These are phyloP conservation scores for Lablab purpureus DNA, from an alignment of 306 rosid species.

Conservation along the genomic window DNA sequence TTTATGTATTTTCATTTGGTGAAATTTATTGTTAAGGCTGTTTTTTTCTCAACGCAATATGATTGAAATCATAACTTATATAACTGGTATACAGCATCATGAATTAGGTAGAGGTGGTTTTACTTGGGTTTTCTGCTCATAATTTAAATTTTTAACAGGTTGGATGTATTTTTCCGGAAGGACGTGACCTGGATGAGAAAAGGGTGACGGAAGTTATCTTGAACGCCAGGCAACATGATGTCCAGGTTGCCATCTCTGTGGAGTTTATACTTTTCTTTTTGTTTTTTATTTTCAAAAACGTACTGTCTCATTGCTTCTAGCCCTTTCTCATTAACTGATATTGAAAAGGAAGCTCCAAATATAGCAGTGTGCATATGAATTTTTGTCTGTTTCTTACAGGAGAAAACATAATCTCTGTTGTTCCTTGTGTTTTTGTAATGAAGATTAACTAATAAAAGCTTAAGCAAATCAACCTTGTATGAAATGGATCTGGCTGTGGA, in stretches of 20 bases:
- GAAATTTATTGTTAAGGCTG: neutral
- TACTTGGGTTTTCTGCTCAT: slow-evolving; percentile 18
- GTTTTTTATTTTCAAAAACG: slow-evolving; percentile 1
- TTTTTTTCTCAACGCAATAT: neutral
- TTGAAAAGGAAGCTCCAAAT: slow-evolving; percentile 6
- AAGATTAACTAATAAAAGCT: slow-evolving; percentile 36
- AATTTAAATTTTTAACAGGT: slow-evolving; percentile 58
- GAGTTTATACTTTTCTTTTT: neutral
- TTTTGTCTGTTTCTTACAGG: slow-evolving; percentile 17
- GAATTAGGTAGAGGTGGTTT: slow-evolving; percentile 11
- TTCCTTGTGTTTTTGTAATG: slow-evolving; percentile 24
- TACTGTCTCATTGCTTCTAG: slow-evolving; percentile 35
- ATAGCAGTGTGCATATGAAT: slow-evolving; percentile 21
- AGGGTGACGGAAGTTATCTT: slow-evolving; percentile 55
- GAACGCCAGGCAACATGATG: slow-evolving; percentile 52
- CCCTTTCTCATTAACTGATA: slow-evolving; percentile 20
- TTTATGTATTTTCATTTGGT: neutral
- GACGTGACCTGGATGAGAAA: slow-evolving; percentile 59
- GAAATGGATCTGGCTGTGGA: slow-evolving; percentile 28
- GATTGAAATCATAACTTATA: neutral
- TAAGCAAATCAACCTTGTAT: slow-evolving; percentile 3
- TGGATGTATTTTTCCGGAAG: slow-evolving; percentile 71
- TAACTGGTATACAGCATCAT: neutral
- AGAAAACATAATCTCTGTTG: slow-evolving; percentile 2
- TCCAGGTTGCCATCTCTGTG: slow-evolving; percentile 69